Evolutionary conservation across 345 rosid species (phyloP).

Genomic region (Salix brachista): DNA sequence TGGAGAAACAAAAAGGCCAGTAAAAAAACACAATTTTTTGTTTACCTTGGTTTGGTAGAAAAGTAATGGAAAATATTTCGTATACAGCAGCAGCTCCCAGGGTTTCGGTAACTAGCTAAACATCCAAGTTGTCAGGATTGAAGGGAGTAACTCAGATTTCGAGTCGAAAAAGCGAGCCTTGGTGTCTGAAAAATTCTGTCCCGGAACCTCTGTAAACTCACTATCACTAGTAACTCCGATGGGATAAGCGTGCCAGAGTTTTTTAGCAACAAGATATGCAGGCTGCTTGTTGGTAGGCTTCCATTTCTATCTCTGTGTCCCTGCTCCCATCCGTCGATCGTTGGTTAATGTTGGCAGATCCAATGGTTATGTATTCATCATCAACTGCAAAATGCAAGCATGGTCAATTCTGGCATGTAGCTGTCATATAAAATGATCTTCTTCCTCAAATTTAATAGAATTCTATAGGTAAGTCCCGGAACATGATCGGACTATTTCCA

Average conservation of each 20-base stretch:
- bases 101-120: too few relatives aligned
- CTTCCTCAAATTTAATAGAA: not conserved
- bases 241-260: too few relatives aligned
- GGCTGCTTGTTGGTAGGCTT: slow-evolving; percentile 18
- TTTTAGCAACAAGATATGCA: slow-evolving; percentile 31
- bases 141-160: too few relatives aligned
- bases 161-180: too few relatives aligned
- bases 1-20: not conserved
- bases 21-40: too few relatives aligned
- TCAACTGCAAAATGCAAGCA: slow-evolving; percentile 28
- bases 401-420: not conserved
- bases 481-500: not conserved
- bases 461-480: not conserved
- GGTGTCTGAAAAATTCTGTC: too few relatives aligned
- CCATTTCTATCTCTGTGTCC: slow-evolving; percentile 51
- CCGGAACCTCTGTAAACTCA: too few relatives aligned
- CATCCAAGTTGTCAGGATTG: too few relatives aligned
- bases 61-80: too few relatives aligned
- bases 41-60: too few relatives aligned
- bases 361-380: slow-evolving; percentile 44
- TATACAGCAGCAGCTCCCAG: too few relatives aligned
- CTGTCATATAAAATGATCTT: not conserved
- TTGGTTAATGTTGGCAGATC: slow-evolving; percentile 55
- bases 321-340: slow-evolving; percentile 55
- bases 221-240: too few relatives aligned